A percentile compares a stretch with the other conserved stretches of the same genome.
These are phyloP conservation scores for Volutella citrinella DNA, from an alignment of 2,329 filamentous ascomycete genomes.

Conservation along the genomic window DNA sequence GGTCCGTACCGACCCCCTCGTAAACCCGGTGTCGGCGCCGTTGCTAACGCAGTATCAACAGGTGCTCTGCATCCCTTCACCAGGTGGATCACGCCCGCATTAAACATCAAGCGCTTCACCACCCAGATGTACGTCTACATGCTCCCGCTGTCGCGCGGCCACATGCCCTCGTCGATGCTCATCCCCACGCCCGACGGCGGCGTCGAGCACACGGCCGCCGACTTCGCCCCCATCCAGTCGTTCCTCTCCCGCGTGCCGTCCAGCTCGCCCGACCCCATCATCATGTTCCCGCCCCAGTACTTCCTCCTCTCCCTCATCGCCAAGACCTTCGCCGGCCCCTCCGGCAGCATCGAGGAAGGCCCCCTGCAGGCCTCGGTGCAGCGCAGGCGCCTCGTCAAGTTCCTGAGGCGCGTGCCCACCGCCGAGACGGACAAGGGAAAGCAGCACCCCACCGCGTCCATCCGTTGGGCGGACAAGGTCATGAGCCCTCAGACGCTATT, in stretches of 20 bases:
- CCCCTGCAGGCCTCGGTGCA: slow-evolving; percentile 42
- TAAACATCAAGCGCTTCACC: slow-evolving; percentile 73
- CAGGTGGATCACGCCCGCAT: slow-evolving; percentile 82
- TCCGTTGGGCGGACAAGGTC: slow-evolving; percentile 60
- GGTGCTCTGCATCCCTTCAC: slow-evolving; percentile 78
- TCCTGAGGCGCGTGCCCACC: slow-evolving; percentile 45
- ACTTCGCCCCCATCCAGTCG: slow-evolving; percentile 65
- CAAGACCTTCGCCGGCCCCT: slow-evolving; percentile 44
- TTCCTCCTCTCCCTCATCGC: slow-evolving; percentile 64
- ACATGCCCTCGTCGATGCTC: slow-evolving; percentile 45
- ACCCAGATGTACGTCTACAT: slow-evolving; percentile 98
- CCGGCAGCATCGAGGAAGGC: slow-evolving; percentile 23
- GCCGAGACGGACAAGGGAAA: slow-evolving; percentile 37
- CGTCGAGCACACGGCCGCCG: slow-evolving; percentile 66
- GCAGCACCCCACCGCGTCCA: slow-evolving; percentile 39
- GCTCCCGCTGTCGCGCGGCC: slow-evolving; percentile 51
- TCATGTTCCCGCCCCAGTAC: slow-evolving; percentile 88
- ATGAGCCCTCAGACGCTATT: slow-evolving; percentile 54
- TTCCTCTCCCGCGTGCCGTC: slow-evolving; percentile 66
- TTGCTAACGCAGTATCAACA: slow-evolving; percentile 25
- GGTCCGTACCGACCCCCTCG: slow-evolving; percentile 41
- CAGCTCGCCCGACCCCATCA: slow-evolving; percentile 70
- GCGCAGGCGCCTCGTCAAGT: slow-evolving; percentile 50
- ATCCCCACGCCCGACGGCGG: slow-evolving; percentile 71
- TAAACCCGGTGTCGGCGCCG: not conserved